A percentile compares a stretch with the other conserved stretches of the same genome.
Conservation (phyloP, 2,329 filamentous ascomycete genomes). For the Diaporthe citri region DNA sequence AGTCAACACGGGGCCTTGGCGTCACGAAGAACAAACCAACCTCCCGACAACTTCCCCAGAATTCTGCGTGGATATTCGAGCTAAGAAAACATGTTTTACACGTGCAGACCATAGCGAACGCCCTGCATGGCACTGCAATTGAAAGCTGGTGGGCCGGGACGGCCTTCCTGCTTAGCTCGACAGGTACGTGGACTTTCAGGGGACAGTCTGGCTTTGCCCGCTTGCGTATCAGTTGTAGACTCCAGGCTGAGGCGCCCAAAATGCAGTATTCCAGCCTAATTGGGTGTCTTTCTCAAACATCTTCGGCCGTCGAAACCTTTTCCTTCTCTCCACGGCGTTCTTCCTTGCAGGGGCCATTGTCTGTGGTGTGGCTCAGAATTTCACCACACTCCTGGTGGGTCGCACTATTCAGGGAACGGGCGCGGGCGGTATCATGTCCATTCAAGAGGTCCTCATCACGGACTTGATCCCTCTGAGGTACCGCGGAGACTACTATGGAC, state of each 20-base stretch:
- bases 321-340: neutral
- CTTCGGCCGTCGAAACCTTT: neutral
- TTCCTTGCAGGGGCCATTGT: neutral
- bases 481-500: neutral
- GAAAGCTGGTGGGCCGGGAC: slow-evolving; percentile 1
- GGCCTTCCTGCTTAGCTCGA: neutral
- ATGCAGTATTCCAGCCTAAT: neutral
- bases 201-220: neutral
- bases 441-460: neutral
- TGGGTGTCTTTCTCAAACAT: neutral
- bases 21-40: too few species aligned
- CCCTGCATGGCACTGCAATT: slow-evolving; percentile 2
- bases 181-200: neutral
- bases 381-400: neutral
- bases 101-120: neutral
- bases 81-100: too few species aligned
- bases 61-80: too few species aligned
- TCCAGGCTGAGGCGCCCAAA: neutral
- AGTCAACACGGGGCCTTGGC: neutral
- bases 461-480: neutral
- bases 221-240: neutral
- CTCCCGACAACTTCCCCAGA: too few species aligned
- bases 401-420: neutral
- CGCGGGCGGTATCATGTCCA: slow-evolving; percentile 1
- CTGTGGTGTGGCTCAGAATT: neutral